Conservation (phyloP, 176 grass and related monocot genomes). For the Cenchrus purpureus region DNA sequence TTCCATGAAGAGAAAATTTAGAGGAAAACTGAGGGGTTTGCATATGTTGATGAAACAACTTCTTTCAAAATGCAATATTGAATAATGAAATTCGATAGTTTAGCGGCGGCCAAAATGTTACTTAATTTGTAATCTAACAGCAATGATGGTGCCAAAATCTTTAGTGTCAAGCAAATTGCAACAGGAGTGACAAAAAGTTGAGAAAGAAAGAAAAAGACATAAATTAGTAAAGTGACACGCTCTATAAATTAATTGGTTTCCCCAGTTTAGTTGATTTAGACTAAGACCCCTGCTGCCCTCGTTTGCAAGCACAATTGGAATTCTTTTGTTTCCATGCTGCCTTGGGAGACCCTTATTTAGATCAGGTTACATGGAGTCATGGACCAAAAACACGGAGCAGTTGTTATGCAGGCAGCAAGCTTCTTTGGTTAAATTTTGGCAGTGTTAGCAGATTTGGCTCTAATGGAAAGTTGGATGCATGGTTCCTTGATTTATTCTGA, state of each 20-base stretch:
- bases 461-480: constrained; percentile 16
- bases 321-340: neutral
- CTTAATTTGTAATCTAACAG: constrained; percentile 7
- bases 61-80: neutral
- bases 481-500: neutral
- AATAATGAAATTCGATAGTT: neutral
- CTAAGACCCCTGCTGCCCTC: neutral
- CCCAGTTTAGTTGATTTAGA: neutral
- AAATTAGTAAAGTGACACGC: neutral
- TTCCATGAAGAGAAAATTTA: neutral
- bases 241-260: neutral
- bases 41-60: neutral
- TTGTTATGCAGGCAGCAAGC: neutral
- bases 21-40: neutral
- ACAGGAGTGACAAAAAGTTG: neutral
- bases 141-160: neutral
- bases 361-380: neutral
- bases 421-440: neutral
- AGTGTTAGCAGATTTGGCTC: neutral
- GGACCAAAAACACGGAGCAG: neutral
- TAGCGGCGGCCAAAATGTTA: neutral
- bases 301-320: neutral
- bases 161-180: neutral
- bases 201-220: neutral
- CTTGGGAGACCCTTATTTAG: neutral